Evolutionary conservation across 2,329 filamentous ascomycete species (phyloP), one percentile per base, ranked within the genome.

Genomic region (Didymella arachidicola): DNA sequence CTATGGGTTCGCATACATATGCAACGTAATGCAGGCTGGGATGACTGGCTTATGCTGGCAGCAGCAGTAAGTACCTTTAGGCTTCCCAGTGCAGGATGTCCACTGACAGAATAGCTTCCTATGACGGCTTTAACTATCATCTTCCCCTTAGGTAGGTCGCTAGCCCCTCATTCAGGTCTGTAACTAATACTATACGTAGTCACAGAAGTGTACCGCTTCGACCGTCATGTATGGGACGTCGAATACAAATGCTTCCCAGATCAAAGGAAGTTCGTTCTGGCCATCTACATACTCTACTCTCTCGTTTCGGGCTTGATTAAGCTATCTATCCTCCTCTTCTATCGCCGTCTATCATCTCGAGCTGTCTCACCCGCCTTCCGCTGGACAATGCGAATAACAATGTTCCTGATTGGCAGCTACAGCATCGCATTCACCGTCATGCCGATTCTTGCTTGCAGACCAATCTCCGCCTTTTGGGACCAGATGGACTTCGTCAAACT

Each of bases 321-420:
- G 44, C 60, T 71, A 7, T 71, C 69, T 3, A 68, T 73, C n/a
- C 64, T 73, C 4, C 62, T 68, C 41, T 72, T 70, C 44, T 72
- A 67, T 25, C 63, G 67, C 10, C 63, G 68, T 12, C 49, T 71
- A 2, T 62, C 62, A 11, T 55, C 64, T 2, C 63, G 63, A 16
- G 59, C 59, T 1, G 56, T 68, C 1, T 67, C 67, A 2, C 53
- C 41, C 1, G 25, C 51, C 8, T 70, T 68, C 45, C 59, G 51
- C 43, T 66, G 64, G 59, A 58, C 51, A 7, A 62, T 59, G 26
- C 46, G 60, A 26, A 54, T 65, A 14, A 61, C 45, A 22, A 66
- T 68, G 29, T 55, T 29, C 18, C 54, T 63, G 30, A 65, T 70
- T 36, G 57, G 54, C 4, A 41, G 44, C 5, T 64, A 64, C 52